phyloP scores from a whole-genome alignment of 1,139 yeast genomes.

The Candida pseudocylindracea region DNA sequence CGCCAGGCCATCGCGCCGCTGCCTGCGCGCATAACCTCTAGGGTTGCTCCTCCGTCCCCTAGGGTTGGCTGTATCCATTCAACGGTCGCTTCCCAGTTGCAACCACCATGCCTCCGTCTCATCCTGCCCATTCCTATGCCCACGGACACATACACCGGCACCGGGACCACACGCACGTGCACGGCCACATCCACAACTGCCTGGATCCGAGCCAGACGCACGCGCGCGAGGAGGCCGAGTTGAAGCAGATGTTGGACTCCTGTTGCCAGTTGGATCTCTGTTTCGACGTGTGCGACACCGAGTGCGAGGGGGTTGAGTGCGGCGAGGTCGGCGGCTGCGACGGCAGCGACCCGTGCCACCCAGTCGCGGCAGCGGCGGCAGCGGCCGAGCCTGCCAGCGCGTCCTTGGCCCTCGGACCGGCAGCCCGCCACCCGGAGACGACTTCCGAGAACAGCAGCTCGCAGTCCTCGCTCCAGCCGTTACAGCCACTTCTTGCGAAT shows the following conservation, averaged over 20 bases:
- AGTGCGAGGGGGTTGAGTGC: not conserved
- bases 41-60: too few species aligned
- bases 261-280: constrained; percentile 11
- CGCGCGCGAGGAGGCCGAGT: constrained; percentile 2
- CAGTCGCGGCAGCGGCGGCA: not conserved
- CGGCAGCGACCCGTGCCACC: constrained; percentile 2
- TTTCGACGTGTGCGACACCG: constrained; percentile 2
- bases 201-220: not conserved
- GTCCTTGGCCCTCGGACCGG: constrained; percentile 11
- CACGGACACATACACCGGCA: constrained; percentile 54
- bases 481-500: constrained; percentile 14
- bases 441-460: too few species aligned
- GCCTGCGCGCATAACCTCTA: too few species aligned
- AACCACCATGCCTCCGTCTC: too few species aligned
- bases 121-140: constrained; percentile 24
- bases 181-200: constrained; percentile 43
- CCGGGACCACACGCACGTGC: constrained; percentile 40
- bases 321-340: constrained; percentile 1
- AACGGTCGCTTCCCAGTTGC: too few species aligned
- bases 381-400: not conserved
- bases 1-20: too few species aligned
- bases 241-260: constrained; percentile 22
- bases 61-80: too few species aligned
- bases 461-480: constrained; percentile 11
- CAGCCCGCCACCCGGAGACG: too few species aligned